These are phyloP conservation scores for Didymella glomerata DNA, from an alignment of 2,329 filamentous ascomycete genomes.

Conservation along the genomic window DNA sequence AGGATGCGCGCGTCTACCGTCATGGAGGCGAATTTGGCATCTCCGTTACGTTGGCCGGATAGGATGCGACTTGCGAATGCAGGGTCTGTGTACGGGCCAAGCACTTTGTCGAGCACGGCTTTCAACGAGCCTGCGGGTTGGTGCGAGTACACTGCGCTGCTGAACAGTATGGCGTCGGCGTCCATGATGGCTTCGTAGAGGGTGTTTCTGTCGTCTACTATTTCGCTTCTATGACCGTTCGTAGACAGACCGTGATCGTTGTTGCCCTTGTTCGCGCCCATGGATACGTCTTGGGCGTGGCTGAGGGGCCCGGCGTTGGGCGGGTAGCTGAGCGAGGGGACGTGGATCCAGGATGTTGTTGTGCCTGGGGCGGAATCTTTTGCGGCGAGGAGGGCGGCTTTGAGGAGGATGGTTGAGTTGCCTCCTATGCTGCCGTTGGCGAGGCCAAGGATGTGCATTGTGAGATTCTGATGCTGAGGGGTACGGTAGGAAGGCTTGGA, in stretches of 20 bases:
- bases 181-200: constrained; percentile 17
- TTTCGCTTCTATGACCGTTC: not conserved
- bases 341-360: constrained; percentile 24
- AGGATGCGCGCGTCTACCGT: constrained; percentile 14
- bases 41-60: not conserved
- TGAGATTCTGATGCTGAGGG: not conserved
- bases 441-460: constrained; percentile 26
- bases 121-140: constrained; percentile 17
- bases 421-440: constrained; percentile 20
- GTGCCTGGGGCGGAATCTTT: not conserved
- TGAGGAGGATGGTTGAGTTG: constrained; percentile 23
- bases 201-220: constrained; percentile 8
- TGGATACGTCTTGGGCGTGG: constrained; percentile 11
- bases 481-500: not conserved
- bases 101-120: constrained; percentile 17
- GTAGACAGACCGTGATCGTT: not conserved
- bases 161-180: constrained; percentile 19
- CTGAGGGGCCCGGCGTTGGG: constrained; percentile 15
- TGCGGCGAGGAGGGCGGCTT: constrained; percentile 19
- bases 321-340: constrained; percentile 18
- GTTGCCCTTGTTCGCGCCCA: constrained; percentile 17
- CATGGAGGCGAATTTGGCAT: constrained; percentile 3
- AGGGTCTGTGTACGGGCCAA: constrained; percentile 20
- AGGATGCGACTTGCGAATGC: constrained; percentile 13
- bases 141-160: constrained; percentile 22